Evolutionary conservation across 352 stramenopile species (phyloP), one percentile per base, ranked within the genome.

Genomic region (Globisporangium lucens): DNA sequence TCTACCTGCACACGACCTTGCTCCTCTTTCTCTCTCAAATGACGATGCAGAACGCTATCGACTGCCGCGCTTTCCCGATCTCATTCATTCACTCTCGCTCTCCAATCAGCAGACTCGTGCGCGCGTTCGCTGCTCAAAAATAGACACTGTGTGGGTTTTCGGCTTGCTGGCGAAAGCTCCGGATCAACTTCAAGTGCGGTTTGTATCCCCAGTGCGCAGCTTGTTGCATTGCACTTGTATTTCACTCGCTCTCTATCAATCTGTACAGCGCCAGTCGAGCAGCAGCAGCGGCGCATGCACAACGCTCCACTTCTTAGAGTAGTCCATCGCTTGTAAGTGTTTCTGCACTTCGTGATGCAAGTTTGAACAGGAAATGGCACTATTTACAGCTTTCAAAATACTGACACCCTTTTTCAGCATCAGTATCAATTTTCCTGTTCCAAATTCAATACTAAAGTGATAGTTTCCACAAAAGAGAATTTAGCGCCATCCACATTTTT

Each of bases 401-500:
- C 7, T 61, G 56, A 30, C 38, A 38, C 38, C 22, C 59, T 56
- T 17, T 56, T 56, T 33, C 38, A 56, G 59, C 59, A 65, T 55
- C 36, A 30, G 24, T 3, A 17, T 6, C 15, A n/a, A 24, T 47
- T n/a, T 9, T 49, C 13, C 6, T n/a, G 4, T 30, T 15, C 4
- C 2, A 43, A 53, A 27, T 29, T 24, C 29, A 24, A 38, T 56
- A 35, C 35, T 20, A 15, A 27, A 36, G 0, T 9, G 8, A 13
- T 24, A 15, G 58, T 64, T 55, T 51, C 58, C 27, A 10, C 36
- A 65, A 55, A 8, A 38, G 58, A 20, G 38, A 3, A 4, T 10
- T 30, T 7, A 30, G 12, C 13, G 27, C 15, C 15, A 57, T 53
- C 41, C 60, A 51, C 56, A 62, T 62, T 62, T 62, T 51, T 62